Conservation (phyloP, 2,329 filamentous ascomycete genomes). For the Corynespora cassiicola region DNA sequence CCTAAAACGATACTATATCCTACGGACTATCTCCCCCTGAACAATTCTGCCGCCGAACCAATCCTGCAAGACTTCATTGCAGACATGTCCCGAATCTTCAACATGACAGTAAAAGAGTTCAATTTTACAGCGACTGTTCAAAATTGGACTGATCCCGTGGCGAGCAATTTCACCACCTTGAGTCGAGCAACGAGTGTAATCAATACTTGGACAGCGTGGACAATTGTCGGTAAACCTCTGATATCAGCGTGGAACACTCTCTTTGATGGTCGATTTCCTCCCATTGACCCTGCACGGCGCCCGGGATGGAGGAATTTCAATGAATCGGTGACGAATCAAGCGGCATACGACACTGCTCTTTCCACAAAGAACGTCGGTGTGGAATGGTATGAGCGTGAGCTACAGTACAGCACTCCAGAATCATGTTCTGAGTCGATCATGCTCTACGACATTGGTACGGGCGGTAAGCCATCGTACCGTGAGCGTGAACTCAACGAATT, state of each 20-base stretch:
- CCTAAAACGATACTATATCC: constrained; percentile 50
- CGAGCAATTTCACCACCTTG: constrained; percentile 39
- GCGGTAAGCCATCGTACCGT: constrained; percentile 49
- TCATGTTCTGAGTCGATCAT: constrained; percentile 51
- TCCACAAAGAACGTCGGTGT: constrained; percentile 41
- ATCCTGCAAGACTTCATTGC: constrained; percentile 47
- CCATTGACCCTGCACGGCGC: constrained; percentile 46
- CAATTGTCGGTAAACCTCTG: constrained; percentile 39
- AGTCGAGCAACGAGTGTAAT: constrained; percentile 35
- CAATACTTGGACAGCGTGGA: constrained; percentile 42
- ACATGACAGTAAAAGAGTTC: constrained; percentile 46
- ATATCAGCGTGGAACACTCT: constrained; percentile 38
- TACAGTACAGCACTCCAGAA: constrained; percentile 45
- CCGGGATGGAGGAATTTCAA: constrained; percentile 34
- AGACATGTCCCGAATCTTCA: constrained; percentile 43
- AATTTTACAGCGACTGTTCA: constrained; percentile 45
- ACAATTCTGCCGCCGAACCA: constrained; percentile 47
- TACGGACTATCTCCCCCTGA: constrained; percentile 49
- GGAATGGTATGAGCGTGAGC: constrained; percentile 46
- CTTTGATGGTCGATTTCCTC: constrained; percentile 49
- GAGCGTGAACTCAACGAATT: constrained; percentile 43
- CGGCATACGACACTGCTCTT: constrained; percentile 23
- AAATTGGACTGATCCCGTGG: constrained; percentile 28
- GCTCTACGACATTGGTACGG: constrained; percentile 52
- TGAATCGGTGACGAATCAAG: constrained; percentile 23